These are phyloP conservation scores for Karstenula rhodostoma DNA, from an alignment of 2,329 filamentous ascomycete species.

Conservation along the genomic window DNA sequence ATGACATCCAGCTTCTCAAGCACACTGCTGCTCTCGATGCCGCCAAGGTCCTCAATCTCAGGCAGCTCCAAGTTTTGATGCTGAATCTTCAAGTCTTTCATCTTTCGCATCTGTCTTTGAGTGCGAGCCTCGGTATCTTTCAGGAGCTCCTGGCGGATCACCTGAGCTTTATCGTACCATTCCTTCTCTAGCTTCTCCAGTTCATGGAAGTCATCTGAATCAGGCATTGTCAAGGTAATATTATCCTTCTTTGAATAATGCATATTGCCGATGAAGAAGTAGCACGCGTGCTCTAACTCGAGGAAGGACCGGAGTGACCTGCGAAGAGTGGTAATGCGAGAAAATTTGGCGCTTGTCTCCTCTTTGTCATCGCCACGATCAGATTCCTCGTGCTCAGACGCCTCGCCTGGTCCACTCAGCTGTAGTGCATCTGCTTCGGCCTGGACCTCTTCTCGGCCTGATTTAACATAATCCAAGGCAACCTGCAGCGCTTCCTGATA, in stretches of 20 bases:
- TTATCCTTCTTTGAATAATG: constrained; percentile 85
- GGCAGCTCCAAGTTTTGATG: constrained; percentile 51
- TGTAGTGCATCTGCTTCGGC: constrained; percentile 56
- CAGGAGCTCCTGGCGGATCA: constrained; percentile 80
- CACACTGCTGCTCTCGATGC: constrained; percentile 75
- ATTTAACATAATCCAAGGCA: constrained; percentile 62
- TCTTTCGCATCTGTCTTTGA: constrained; percentile 69
- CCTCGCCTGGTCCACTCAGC: constrained; percentile 13
- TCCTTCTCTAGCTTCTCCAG: constrained; percentile 76
- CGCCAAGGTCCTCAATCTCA: constrained; percentile 66
- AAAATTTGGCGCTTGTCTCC: constrained; percentile 49
- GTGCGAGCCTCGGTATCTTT: constrained; percentile 65
- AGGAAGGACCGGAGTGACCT: constrained; percentile 75
- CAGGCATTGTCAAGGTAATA: constrained; percentile 67
- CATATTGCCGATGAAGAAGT: constrained; percentile 85
- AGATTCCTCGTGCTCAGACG: constrained; percentile 41
- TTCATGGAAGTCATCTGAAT: constrained; percentile 70
- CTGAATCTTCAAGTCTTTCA: constrained; percentile 30
- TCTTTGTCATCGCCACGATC: constrained; percentile 43
- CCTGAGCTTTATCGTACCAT: constrained; percentile 80
- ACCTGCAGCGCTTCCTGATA: constrained; percentile 65
- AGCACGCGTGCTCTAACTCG: constrained; percentile 81
- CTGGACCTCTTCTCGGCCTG: constrained; percentile 70
- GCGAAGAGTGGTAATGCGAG: constrained; percentile 65
- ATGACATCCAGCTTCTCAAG: constrained; percentile 73